Evolutionary conservation across 352 stramenopile genomes (phyloP).

Genomic region (Phytophthora niederhauseri): DNA sequence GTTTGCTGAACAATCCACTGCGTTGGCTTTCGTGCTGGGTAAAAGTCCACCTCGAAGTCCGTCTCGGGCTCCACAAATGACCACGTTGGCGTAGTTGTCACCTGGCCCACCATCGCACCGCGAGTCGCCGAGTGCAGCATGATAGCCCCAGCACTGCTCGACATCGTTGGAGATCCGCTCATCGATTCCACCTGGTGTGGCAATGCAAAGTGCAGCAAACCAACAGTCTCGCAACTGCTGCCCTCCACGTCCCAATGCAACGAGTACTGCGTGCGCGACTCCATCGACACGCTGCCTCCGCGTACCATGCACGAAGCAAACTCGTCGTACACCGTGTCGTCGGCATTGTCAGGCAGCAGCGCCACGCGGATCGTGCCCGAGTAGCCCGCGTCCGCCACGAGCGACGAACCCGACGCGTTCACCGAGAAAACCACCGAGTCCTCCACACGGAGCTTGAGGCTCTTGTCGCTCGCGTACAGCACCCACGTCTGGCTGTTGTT

Average conservation of each 20-base stretch:
- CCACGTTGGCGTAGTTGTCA: conserved; percentile 46
- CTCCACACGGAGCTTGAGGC: conserved; percentile 48
- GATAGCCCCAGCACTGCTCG: conserved; percentile 37
- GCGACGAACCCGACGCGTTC: conserved; percentile 41
- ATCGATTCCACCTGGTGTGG: conserved; percentile 66
- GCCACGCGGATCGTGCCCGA: conserved; percentile 63
- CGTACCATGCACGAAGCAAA: conserved; percentile 63
- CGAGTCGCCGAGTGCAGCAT: conserved; percentile 58
- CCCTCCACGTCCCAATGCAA: conserved; percentile 66
- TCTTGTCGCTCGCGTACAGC: conserved; percentile 59
- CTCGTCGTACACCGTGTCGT: conserved; percentile 56
- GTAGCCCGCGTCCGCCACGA: conserved; percentile 49
- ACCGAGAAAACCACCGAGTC: conserved; percentile 38
- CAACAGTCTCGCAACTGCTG: conserved; percentile 41
- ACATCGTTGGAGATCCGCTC: conserved; percentile 11
- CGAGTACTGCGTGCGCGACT: conserved; percentile 65
- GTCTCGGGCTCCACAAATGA: conserved; percentile 55
- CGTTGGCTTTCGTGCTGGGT: conserved; percentile 43
- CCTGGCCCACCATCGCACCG: conserved; percentile 55
- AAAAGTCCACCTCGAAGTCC: conserved; percentile 61
- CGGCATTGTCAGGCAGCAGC: conserved; percentile 46
- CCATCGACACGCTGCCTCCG: conserved; percentile 54
- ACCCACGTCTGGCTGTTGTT: conserved; percentile 81
- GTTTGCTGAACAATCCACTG: conserved; percentile 40
- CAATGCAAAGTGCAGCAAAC: conserved; percentile 74